Base-by-base conservation (phyloP, 805 yeast species). In the Clavispora phyllophila region DNA sequence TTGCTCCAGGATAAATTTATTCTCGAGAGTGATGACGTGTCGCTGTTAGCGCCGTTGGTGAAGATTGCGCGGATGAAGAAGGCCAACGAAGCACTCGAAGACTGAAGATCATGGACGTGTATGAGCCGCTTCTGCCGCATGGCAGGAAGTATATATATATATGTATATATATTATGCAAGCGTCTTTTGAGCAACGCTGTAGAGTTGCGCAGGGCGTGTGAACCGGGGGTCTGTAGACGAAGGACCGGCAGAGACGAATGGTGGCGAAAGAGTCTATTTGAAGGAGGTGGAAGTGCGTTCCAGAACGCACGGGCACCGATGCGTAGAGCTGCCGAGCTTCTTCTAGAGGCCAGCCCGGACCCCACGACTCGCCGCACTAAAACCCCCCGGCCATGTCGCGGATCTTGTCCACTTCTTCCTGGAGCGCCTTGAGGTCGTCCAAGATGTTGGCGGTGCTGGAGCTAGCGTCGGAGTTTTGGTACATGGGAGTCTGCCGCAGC, bases 31-130 rank as follows among this genome's bases (percentile, higher is more conserved):
- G 87, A 81, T 51, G 78, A 75, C 31, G 84, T 80, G 26, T 56
- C 67, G 9, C 69, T 82, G 2, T 71, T 86, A 51, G 78, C 87
- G 7, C 93, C 91, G 5, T 68, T 86, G 59, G 95, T 86, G 12
- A 82, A 78, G 57, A 66, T 82, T 23, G 90, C 93, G 0, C 66
- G 87, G 41, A 71, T 77, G 75, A 86, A 84, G 58, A 84, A 82
- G 51, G 62, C 60, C 6, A 55, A 46, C 27, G 72, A 66, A 37
- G 34, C 46, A 10, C 36, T 44, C 18, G 55, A 51, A 12, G 40
- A 45, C 24, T 45, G 27, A 24, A 22, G 34, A 9, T 5, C 14
- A 15, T 27, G 35, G 35, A 9, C 15, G 35, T 14, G 32, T 14
- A 28, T 14, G 19, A 28, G 32, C 36, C 23, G 27, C 27, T 25